Base-by-base conservation (phyloP, 208 protist species). In the Zelonia costaricensis region DNA sequence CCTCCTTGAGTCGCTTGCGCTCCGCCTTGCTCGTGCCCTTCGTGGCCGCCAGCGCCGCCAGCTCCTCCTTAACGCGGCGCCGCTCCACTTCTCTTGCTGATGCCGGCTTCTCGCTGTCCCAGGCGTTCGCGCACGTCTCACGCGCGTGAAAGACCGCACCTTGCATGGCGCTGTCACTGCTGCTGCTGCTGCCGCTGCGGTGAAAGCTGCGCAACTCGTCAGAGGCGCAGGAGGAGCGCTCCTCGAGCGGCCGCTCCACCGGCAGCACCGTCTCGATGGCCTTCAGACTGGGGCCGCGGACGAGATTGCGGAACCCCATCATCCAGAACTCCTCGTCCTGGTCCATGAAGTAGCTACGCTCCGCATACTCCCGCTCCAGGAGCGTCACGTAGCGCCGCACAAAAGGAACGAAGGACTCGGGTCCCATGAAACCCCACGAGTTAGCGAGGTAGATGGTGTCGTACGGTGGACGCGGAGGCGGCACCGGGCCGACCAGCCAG, bases 311-410 rank as follows among this genome's bases (percentile, higher is more conserved):
- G n/a, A n/a, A n/a, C 33, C 30, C n/a, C n/a, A 52, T 28, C 42
- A 12, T n/a, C 49, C 49, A 55, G 49, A 55, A 55, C 10, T 22
- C 18, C 18, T 22, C 28, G 49, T 55, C 33, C 9, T 15, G 12
- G 4, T 22, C 33, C 33, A 40, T 27, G 23, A 62, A 23, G 27
- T 35, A 25, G 18, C 25, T 9, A 7, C 63, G 43, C 27, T 38
- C 30, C n/a, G 13, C 1, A 18, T 25, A 46, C 39, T 69, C 63
- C 3, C 42, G 25, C 54, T 69, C 51, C 38, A 69, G 45, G n/a
- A 69, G 54, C 27, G 49, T 61, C 9, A 69, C 54, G 54, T 62
- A 69, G 10, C 63, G 63, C 27, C 42, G 48, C 46, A 69, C 46
- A 49, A 69, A 69, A 4, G 63, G 63, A 1, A 69, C 30, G 1